Evolutionary conservation across 1,139 yeast species (phyloP).

Genomic region (Lodderomyces metapsilosis): DNA sequence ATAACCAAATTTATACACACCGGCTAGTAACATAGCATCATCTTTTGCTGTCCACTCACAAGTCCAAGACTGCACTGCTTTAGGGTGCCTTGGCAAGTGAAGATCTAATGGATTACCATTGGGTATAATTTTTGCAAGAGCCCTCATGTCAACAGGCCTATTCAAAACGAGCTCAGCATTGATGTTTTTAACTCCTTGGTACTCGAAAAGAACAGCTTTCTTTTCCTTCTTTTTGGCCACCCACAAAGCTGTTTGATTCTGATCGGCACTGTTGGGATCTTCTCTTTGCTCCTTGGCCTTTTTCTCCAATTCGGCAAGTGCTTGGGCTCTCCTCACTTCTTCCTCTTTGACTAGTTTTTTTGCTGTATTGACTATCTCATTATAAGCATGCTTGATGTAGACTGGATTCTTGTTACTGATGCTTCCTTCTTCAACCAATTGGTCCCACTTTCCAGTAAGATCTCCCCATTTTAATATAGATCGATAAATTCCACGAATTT

Average conservation of each 20-base stretch:
- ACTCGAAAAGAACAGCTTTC: constrained; percentile 87
- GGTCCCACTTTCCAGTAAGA: constrained; percentile 78
- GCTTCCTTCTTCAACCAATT: constrained; percentile 85
- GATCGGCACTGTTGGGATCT: constrained; percentile 33
- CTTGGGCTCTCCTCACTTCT: constrained; percentile 58
- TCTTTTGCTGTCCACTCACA: constrained; percentile 83
- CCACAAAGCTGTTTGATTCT: constrained; percentile 48
- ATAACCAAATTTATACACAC: constrained; percentile 89
- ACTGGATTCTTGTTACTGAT: constrained; percentile 84
- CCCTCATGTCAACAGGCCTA: constrained; percentile 79
- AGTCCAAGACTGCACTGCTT: constrained; percentile 87
- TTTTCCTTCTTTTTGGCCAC: constrained; percentile 68
- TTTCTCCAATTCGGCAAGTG: constrained; percentile 57
- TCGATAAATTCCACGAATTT: constrained; percentile 81
- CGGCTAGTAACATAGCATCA: constrained; percentile 83
- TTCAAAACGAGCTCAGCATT: constrained; percentile 86
- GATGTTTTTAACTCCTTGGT: constrained; percentile 80
- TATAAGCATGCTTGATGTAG: constrained; percentile 71
- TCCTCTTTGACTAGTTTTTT: constrained; percentile 63
- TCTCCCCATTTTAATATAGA: constrained; percentile 84
- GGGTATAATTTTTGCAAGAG: constrained; percentile 60
- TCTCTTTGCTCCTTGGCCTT: constrained; percentile 60
- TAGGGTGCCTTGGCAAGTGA: constrained; percentile 60
- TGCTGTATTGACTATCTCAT: constrained; percentile 65
- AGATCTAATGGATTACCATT: constrained; percentile 56